Base-by-base conservation (phyloP, 257 asterid species). In the Sherardia arvensis region DNA sequence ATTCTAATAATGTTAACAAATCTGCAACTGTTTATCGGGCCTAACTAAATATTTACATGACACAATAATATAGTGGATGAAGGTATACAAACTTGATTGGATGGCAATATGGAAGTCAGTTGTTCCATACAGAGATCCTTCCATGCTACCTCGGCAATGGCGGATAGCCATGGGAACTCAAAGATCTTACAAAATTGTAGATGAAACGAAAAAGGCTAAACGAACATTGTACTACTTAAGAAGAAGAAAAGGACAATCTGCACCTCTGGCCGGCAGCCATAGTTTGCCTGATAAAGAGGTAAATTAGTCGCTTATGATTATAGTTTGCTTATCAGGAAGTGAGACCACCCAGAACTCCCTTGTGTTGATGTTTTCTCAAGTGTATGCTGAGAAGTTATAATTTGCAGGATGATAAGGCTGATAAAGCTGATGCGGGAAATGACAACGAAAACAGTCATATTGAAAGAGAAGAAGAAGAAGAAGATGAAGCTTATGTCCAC, bases 81-180 rank as follows among this genome's bases (percentile, higher is more conserved):
- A 85, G 85, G 78, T 75, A 73, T 93, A 67, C 68, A 93, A 87
- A 75, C 95, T 87, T n/a, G 97, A 93, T 67, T 93, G 95, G 95
- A 77, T 85, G 80, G 81, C 95, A 45, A 79, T 93, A 74, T 93
- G 99, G 97, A 85, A 84, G 78, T 84, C 73, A 69, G 73, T 82
- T 43, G 86, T 87, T 76, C 99, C 99, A 28, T 80, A 92, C 74
- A 86, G 98, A 85, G 99, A 92, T 76, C 99, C 99, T 60, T 87
- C 94, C 64, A 68, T 93, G 80, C 83, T 93, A 74, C 99, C 97
- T 66, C 82, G 99, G 72, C 97, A 85, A 72, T 92, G 95, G 96
- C 94, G 99, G 59, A 84, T 84, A 77, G 97, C 97, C 70, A 76
- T 69, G 66, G 99, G 99, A 62, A 89, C 99, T 62, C 99, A 93